Base-by-base conservation (phyloP, 805 yeast genomes). In the Metschnikowia matae region DNA sequence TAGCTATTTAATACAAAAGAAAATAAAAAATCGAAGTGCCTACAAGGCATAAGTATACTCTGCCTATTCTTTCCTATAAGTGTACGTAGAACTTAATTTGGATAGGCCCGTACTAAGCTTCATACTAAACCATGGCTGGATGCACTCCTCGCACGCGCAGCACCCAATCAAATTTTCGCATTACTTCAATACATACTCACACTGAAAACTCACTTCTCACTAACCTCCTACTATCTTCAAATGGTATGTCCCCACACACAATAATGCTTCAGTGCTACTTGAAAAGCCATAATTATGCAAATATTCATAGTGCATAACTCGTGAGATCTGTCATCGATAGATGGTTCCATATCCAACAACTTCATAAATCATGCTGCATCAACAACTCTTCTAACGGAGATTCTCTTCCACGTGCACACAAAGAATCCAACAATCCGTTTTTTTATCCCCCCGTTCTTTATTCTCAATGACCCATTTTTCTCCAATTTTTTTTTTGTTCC, bases 81-180 rank as follows among this genome's bases (percentile, higher is more conserved):
- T 34, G 11, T n/a, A 34, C 11, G 36, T 7, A 6, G 10, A 11
- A 37, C 14, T 11, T 4, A 37, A 17, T 5, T 20, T 20, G 40
- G 8, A 15, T 20, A 20, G 23, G 21, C 17, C 21, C 40, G 29
- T 20, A 6, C 40, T 21, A 20, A 17, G 15, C 15, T 37, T 37
- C 41, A 21, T 32, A 41, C 36, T 41, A 29, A 31, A 18, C 20
- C 44, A 6, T 7, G 18, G 20, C 15, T 33, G n/a, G 33, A 37
- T 42, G 45, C 46, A 43, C 49, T 40, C 49, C 34, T 34, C 26
- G 40, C 37, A 34, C 40, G 35, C 33, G 39, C 44, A 31, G 40
- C 47, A 48, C 44, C 57, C 59, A 54, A 56, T 54, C 54, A 54
- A 48, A 47, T 44, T 48, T 39, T 50, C 48, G 56, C 53, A 50